A percentile compares a stretch with the other conserved stretches of the same genome.
phyloP scores from a whole-genome alignment of 768 basidiomycete genomes.

The Russula virescens region DNA sequence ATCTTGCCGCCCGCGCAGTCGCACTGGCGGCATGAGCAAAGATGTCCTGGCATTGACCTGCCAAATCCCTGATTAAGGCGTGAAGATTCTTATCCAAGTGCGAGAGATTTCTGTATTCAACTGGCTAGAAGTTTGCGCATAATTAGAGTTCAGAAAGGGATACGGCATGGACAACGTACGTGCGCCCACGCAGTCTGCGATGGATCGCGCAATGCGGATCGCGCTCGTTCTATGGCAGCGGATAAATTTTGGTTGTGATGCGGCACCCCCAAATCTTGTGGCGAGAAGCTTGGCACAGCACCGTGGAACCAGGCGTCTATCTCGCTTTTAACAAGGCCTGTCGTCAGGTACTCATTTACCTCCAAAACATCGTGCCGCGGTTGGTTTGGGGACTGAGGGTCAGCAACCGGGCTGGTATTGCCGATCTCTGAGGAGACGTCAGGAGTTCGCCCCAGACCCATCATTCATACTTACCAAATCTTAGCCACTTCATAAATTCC shows the following conservation, averaged over 20 bases:
- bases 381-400: constrained; percentile 39
- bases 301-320: constrained; percentile 82
- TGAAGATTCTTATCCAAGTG: constrained; percentile 65
- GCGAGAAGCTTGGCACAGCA: constrained; percentile 46
- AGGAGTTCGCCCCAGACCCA: background rate
- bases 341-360: constrained; percentile 73
- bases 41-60: constrained; percentile 51
- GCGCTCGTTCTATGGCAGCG: constrained; percentile 44
- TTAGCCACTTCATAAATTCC: constrained; percentile 74
- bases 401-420: constrained; percentile 47
- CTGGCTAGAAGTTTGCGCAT: constrained; percentile 33
- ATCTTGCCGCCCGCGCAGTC: constrained; percentile 50
- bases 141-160: constrained; percentile 12
- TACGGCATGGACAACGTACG: constrained; percentile 37
- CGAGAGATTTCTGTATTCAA: constrained; percentile 45
- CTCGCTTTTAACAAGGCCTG: constrained; percentile 58
- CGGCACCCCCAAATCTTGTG: constrained; percentile 45
- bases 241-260: constrained; percentile 33
- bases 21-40: constrained; percentile 61
- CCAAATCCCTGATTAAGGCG: constrained; percentile 56
- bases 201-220: constrained; percentile 42
- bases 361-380: constrained; percentile 69
- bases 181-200: constrained; percentile 45
- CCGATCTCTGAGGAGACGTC: constrained; percentile 37
- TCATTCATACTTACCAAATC: constrained; percentile 50